A percentile compares a stretch with the other conserved stretches of the same genome.
These are phyloP conservation scores for Ustilago loliicola DNA, from an alignment of 1,284 basidiomycete genomes.

Conservation along the genomic window DNA sequence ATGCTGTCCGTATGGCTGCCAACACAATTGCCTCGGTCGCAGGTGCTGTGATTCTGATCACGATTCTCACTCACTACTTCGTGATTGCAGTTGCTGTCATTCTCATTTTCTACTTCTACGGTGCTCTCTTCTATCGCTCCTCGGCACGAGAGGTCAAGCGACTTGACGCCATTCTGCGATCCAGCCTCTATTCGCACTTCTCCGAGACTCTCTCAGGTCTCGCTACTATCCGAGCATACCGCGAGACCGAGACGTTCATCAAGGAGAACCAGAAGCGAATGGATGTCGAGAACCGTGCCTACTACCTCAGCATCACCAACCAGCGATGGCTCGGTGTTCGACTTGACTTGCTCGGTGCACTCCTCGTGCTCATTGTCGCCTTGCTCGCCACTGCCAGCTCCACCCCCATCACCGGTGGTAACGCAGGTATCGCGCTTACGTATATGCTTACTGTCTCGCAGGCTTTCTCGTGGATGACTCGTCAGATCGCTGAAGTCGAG, in stretches of 20 bases:
- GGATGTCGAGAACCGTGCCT: constrained; percentile 89
- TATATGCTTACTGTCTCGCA: constrained; percentile 66
- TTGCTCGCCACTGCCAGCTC: constrained; percentile 57
- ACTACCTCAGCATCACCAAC: constrained; percentile 85
- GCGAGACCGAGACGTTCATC: constrained; percentile 73
- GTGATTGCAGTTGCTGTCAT: constrained; percentile 72
- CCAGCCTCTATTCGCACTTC: constrained; percentile 84
- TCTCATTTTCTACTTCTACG: constrained; percentile 63
- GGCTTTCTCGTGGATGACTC: constrained; percentile 67
- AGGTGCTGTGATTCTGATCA: constrained; percentile 78
- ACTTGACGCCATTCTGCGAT: constrained; percentile 78
- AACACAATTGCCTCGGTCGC: constrained; percentile 71
- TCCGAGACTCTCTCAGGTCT: constrained; percentile 88
- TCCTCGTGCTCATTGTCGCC: constrained; percentile 66
- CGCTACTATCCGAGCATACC: constrained; percentile 87
- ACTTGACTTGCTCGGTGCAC: constrained; percentile 72
- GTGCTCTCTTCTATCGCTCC: constrained; percentile 84
- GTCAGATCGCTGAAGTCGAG: constrained; percentile 71
- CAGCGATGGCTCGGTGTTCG: constrained; percentile 86
- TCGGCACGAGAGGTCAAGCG: constrained; percentile 91
- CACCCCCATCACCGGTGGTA: constrained; percentile 43
- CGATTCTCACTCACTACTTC: constrained; percentile 80
- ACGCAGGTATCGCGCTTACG: constrained; percentile 65
- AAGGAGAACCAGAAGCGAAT: constrained; percentile 76
- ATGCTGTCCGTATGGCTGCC: constrained; percentile 67